Base-by-base conservation (phyloP, 495 filamentous ascomycete genomes). In the Penicillium roqueforti region DNA sequence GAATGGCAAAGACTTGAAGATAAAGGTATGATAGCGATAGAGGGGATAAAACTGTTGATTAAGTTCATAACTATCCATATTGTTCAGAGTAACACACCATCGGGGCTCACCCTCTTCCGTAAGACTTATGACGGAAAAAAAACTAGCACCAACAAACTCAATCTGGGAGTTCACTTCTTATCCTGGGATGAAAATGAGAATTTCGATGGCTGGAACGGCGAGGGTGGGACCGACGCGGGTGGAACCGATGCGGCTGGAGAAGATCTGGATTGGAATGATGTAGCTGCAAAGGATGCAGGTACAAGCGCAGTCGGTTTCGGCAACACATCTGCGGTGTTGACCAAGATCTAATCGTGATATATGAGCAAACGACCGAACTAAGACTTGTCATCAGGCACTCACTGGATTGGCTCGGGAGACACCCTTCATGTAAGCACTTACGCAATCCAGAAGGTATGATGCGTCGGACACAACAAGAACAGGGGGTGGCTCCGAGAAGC, bases 381-480 rank as follows among this genome's bases (percentile, higher is more conserved):
- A 11, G 11, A 1, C 32, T 36, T 16, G 14, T 6, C 11, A 29
- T 13, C 18, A 18, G 18, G 22, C n/a, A 22, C 28, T 34, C 18
- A 47, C 44, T 11, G 44, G 28, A 5, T 47, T 47, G 9, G 44
- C 32, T 5, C 47, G 29, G 4, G 47, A 28, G 11, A 38, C 31
- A 19, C 34, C 18, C n/a, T 19, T 49, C 47, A 49, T 49, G 23
- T 38, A 49, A 9, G 32, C n/a, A 10, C 36, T n/a, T 14, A 49
- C 19, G 13, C 47, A 49, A 19, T 49, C 47, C 3, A 38, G 14
- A 1, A 49, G 47, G 14, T 49, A 49, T 1, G 47, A 38, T 6
- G 47, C 34, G 20, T 49, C 47, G 3, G 47, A 38, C 20, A 49
- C 32, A 4, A 39, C 47, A 8, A 49, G 47, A 7, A 49, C 34